Evolutionary conservation across 805 yeast genomes (phyloP).

Genomic region (Pichia gijzeniarum): DNA sequence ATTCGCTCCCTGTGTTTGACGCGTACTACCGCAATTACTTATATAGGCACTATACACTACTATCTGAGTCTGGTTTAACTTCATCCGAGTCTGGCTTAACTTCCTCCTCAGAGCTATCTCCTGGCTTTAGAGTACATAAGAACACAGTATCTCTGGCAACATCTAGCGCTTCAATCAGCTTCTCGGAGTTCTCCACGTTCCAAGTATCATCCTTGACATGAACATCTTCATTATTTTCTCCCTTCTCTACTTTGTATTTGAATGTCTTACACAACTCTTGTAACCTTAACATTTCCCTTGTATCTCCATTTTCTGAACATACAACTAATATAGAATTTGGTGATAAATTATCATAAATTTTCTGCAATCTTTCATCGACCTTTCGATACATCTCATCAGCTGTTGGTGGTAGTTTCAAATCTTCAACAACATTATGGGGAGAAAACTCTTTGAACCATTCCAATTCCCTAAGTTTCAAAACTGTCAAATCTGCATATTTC

Average conservation of each 20-base stretch:
- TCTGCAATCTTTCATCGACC: conserved; percentile 40
- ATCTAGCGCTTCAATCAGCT: conserved; percentile 40
- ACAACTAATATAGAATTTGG: conserved; percentile 53
- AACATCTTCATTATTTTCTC: conserved; percentile 31
- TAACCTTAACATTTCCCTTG: conserved; percentile 41
- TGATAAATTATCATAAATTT: conserved; percentile 49
- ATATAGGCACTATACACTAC: too few species aligned
- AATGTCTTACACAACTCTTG: conserved; percentile 38
- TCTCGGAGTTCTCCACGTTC: conserved; percentile 43
- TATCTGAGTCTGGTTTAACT: too few species aligned
- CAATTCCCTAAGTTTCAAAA: conserved; percentile 53
- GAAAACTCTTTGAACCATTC: conserved; percentile 37
- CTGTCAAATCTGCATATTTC: conserved; percentile 39
- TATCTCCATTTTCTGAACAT: conserved; percentile 58
- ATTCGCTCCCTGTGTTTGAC: too few species aligned
- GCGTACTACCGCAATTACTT: too few species aligned
- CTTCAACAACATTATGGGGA: conserved; percentile 14
- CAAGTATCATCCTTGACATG: conserved; percentile 30
- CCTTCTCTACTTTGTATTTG: conserved; percentile 34
- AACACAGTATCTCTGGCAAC: conserved; percentile 57
- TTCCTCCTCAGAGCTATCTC: not conserved
- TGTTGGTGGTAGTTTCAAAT: conserved; percentile 10
- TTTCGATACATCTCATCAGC: conserved; percentile 20
- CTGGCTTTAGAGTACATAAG: conserved; percentile 37
- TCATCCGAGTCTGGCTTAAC: not conserved